Evolutionary conservation across 495 filamentous ascomycete species (phyloP), one percentile per base, ranked within the genome.

Genomic region (Xylaria palmicola): DNA sequence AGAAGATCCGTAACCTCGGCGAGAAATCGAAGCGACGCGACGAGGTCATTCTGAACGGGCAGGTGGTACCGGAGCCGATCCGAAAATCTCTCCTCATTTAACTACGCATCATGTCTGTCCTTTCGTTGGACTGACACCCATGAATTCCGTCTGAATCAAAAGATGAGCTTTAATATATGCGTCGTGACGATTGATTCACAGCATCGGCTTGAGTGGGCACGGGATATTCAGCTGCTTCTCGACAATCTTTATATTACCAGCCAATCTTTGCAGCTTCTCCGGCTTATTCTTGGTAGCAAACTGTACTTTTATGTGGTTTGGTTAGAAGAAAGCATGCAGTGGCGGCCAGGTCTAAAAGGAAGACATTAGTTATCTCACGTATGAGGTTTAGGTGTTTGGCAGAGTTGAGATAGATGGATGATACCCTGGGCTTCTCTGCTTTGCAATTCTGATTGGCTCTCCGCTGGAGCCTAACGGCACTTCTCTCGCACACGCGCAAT

Each of bases 1-100:
- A 74, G 20, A 80, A 79, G 62, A 75, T 81, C 41, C 75, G 76
- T 39, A 66, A 57, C 0, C 45, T 78, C 8, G 74, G 75, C 39
- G 68, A 74, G 43, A 74, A 71, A 15, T 50, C 62, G 7, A 61
- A 65, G 39, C 56, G 48, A 48, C 63, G 63, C 47, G 61, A 72
- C 17, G 59, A 60, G 20, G 56, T 44, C 1, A 62, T 58, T 1
- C 26, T 72, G 6, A 68, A 74, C 36, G 72, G 67, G 9, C 51
- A 68, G 8, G 49, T 61, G 2, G 40, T 72, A 0, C 70, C 72
- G 0, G 34, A 64, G 5, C 75, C 75, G 7, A 75, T 79, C 58
- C 77, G 78, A 55, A 71, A 70, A 26, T 61, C 65, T 27, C 59
- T 78, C 45, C 50, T 76, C 8, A 43, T 74, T 9, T 79, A 17